Evolutionary conservation across 1,284 basidiomycete genomes (phyloP).

Genomic region (Tilletiaria anomala): DNA sequence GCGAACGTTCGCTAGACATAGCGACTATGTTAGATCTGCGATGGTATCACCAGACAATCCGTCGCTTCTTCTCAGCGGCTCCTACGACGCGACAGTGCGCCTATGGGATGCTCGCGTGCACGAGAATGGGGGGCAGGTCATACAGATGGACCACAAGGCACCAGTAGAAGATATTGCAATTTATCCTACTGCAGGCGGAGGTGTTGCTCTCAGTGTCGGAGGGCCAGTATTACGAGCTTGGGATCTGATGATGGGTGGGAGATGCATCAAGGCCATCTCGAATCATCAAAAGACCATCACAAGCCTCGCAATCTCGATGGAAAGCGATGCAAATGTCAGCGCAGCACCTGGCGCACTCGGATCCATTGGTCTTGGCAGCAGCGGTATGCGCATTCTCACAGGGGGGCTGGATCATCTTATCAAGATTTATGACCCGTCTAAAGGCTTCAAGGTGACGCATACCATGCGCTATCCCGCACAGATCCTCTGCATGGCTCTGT

Average conservation of each 20-base stretch:
- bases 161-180: slow-evolving; percentile 91
- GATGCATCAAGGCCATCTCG: slow-evolving; percentile 40
- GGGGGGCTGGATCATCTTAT: slow-evolving; percentile 92
- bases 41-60: slow-evolving; percentile 70
- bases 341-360: slow-evolving; percentile 7
- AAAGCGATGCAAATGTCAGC: slow-evolving; percentile 27
- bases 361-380: slow-evolving; percentile 36
- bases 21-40: slow-evolving; percentile 89
- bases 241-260: slow-evolving; percentile 85
- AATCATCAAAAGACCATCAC: slow-evolving; percentile 99
- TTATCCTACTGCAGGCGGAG: slow-evolving; percentile 63
- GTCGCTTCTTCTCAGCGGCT: slow-evolving; percentile 73
- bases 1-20: slow-evolving; percentile 65
- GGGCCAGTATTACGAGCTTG: slow-evolving; percentile 88
- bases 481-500: slow-evolving; percentile 75
- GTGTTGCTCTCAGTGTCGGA: slow-evolving; percentile 67
- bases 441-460: slow-evolving; percentile 73
- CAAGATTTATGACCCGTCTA: slow-evolving; percentile 76
- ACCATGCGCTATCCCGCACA: slow-evolving; percentile 97
- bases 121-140: slow-evolving; percentile 25
- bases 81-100: slow-evolving; percentile 81
- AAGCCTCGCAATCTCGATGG: slow-evolving; percentile 45
- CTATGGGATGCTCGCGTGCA: slow-evolving; percentile 64
- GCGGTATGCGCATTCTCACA: slow-evolving; percentile 64
- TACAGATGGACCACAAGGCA: slow-evolving; percentile 39